These are phyloP conservation scores for Periconia sp. DNA, from an alignment of 2,329 filamentous ascomycete species.

Conservation along the genomic window DNA sequence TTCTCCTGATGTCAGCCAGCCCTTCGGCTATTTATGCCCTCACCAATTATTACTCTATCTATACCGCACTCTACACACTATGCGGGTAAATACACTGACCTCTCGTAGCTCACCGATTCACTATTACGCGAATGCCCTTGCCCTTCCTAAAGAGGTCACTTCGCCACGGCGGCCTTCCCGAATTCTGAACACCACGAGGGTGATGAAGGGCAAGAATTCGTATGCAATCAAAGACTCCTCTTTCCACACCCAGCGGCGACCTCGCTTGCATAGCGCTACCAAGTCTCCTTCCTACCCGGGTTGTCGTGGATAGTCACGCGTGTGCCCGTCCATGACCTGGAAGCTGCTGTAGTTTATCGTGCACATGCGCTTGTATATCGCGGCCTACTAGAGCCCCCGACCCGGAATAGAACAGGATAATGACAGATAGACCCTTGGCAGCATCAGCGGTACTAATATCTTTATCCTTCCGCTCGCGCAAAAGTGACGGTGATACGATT, in stretches of 20 bases:
- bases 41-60: conserved; percentile 26
- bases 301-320: conserved; percentile 31
- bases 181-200: conserved; percentile 17
- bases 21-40: conserved; percentile 29
- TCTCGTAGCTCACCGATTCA: conserved; percentile 23
- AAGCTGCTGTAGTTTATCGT: conserved; percentile 30
- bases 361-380: conserved; percentile 32
- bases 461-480: conserved; percentile 22
- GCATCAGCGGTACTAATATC: conserved; percentile 26
- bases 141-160: conserved; percentile 27
- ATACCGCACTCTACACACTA: conserved; percentile 31
- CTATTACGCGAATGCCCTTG: conserved; percentile 14
- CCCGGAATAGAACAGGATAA: conserved; percentile 27
- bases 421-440: conserved; percentile 35
- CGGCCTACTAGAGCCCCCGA: conserved; percentile 23
- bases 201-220: conserved; percentile 9
- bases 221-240: conserved; percentile 26
- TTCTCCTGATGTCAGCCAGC: conserved; percentile 8
- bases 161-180: conserved; percentile 18
- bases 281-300: conserved; percentile 23
- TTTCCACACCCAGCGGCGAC: conserved; percentile 9
- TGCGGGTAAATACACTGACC: conserved; percentile 37
- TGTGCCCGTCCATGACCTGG: conserved; percentile 23
- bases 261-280: conserved; percentile 13
- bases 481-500: conserved; percentile 17